Conservation (phyloP, 768 basidiomycete genomes). For the Boletus rubroflammeus region DNA sequence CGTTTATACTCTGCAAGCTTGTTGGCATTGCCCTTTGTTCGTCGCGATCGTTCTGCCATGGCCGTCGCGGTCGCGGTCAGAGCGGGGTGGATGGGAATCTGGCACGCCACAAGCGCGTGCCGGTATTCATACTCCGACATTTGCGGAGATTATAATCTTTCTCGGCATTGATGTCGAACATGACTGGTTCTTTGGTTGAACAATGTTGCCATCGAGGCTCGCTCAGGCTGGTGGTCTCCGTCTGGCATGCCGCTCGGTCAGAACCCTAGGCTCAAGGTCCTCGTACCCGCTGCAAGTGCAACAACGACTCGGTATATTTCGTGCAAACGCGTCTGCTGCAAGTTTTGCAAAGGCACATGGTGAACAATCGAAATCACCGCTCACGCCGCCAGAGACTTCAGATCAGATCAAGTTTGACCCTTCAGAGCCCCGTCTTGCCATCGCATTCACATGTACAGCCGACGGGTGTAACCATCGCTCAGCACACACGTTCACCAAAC, state of each 20-base stretch:
- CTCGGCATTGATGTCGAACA: constrained; percentile 15
- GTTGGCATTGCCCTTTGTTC: constrained; percentile 28
- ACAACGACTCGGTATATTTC: constrained; percentile 31
- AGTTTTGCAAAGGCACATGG: not conserved
- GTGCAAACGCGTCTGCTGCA: constrained; percentile 17
- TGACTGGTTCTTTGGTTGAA: not conserved
- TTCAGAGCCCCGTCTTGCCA: constrained; percentile 59
- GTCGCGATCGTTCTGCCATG: constrained; percentile 30
- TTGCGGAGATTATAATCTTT: constrained; percentile 10
- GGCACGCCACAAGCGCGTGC: constrained; percentile 30
- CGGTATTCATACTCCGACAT: constrained; percentile 21
- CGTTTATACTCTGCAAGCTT: constrained; percentile 60
- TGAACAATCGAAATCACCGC: not conserved
- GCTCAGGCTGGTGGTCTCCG: constrained; percentile 42
- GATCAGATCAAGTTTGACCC: constrained; percentile 32
- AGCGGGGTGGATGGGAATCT: not conserved
- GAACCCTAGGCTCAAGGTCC: constrained; percentile 32
- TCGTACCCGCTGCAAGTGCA: constrained; percentile 35
- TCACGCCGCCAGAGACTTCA: not conserved
- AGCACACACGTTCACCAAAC: constrained; percentile 82
- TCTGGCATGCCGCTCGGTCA: constrained; percentile 41
- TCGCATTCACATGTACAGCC: constrained; percentile 88
- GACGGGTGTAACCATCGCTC: constrained; percentile 71
- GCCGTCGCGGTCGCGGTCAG: constrained; percentile 1
- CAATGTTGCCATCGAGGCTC: constrained; percentile 42